Evolutionary conservation across 805 yeast genomes (phyloP), one percentile per base, ranked within the genome.

Genomic region (Wickerhamiella australiensis): DNA sequence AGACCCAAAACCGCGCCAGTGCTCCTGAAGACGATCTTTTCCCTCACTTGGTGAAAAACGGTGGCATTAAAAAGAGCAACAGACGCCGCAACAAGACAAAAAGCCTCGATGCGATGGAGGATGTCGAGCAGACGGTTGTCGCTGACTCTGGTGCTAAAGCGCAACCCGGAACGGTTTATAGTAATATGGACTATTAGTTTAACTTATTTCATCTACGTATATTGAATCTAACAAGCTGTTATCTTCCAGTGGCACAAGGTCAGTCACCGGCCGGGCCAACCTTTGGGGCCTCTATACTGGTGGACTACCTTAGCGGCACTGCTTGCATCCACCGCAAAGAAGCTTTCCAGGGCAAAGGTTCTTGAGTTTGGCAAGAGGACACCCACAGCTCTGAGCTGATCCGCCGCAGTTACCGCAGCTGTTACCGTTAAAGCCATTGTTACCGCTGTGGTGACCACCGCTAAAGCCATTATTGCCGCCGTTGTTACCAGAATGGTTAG

Each of bases 11-110:
- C 13, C 7, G 13, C 13, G 31, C 51, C 47, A 35, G 11, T 33
- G 17, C 13, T 46, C 50, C n/a, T 23, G 25, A 23, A 17, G 69
- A 63, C 26, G 75, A 69, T 54, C 61, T 67, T 52, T 65, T 66
- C 54, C 68, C 70, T n/a, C 56, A 59, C 40, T 61, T 58, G 49
- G 55, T 61, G 43, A 57, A 53, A 26, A 15, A 54, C 17, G 41
- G 50, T 12, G 51, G 56, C 12, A 37, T 54, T 12, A 43, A 47
- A n/a, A 47, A 50, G 36, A 35, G 38, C 3, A 12, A 15, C 20
- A 15, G 27, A 15, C 15, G 44, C 33, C 37, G 49, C 25, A 35
- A 48, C 2, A 15, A 23, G 25, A 20, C 3, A 12, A 38, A 21
- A 21, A 23, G 21, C 17, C 5, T 20, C 42, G 38, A 33, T n/a